Evolutionary conservation across 1,284 basidiomycete species (phyloP), one percentile per base, ranked within the genome.

Genomic region (Ustilago trichophora): DNA sequence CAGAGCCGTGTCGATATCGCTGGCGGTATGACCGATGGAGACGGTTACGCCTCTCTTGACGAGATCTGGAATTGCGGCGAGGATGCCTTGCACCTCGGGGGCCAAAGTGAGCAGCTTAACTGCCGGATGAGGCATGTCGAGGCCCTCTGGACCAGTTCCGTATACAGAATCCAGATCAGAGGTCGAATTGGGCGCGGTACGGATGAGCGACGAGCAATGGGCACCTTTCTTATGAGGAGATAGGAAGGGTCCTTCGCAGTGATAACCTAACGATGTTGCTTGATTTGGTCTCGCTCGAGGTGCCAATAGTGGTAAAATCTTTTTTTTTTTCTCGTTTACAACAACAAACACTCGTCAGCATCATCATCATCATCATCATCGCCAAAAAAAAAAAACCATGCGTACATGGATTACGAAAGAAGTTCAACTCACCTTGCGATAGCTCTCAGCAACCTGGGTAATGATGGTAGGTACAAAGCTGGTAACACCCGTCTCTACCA

Each of bases 201-300:
- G 83, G 18, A 93, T 86, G 75, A 89, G 88, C 4, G 88, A 84
- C 4, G 87, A 86, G 3, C 88, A 85, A 79, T 94, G 92, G 0
- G 90, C 90, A 6, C 92, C 92, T 50, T 90, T 88, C 46, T 75
- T 75, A 78, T 91, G 87, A 58, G 86, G 83, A 56, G 88, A 89
- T 34, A 94, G 85, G 84, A 93, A 95, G 0, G 92, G 92, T 0
- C 92, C 92, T 82, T 94, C 92, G 26, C 87, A 90, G 73, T 94
- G 92, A 87, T 90, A 94, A 15, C 92, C 92, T 15, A 94, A 86
- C 3, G 51, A 55, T 12, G 24, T 47, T 90, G 83, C 48, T 87
- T 89, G 0, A 90, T 90, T 64, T 3, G 54, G 32, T 8, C 62
- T 21, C 0, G 52, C 41, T 72, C 80, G 19, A 32, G 50, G 24